These are phyloP conservation scores for Yamadazyma diddensiae DNA, from an alignment of 1,139 yeast species.

Conservation along the genomic window DNA sequence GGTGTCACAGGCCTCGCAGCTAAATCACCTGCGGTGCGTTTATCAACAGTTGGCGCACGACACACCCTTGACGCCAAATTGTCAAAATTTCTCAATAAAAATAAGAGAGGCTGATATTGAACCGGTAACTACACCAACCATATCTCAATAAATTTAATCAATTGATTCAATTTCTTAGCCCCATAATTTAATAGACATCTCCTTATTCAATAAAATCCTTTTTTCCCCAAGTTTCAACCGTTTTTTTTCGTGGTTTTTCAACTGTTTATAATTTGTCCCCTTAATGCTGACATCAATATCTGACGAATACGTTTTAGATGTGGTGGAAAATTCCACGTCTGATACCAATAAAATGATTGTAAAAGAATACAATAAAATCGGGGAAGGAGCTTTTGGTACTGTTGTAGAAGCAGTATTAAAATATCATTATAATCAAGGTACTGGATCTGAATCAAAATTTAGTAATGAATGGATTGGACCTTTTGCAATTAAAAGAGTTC, in stretches of 20 bases:
- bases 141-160: not conserved
- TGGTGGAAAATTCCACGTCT: slow-evolving; percentile 57
- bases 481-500: slow-evolving; percentile 76
- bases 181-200: too few species aligned
- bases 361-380: slow-evolving; percentile 68
- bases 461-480: slow-evolving; percentile 61
- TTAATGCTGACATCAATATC: slow-evolving; percentile 13
- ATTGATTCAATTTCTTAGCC: not conserved
- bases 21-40: too few species aligned
- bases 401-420: slow-evolving; percentile 69
- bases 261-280: too few species aligned
- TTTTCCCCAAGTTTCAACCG: not conserved
- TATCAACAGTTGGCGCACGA: slow-evolving; percentile 1
- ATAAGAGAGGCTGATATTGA: slow-evolving; percentile 2
- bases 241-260: not conserved
- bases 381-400: slow-evolving; percentile 84
- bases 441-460: not conserved
- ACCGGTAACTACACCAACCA: too few species aligned
- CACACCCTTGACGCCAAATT: slow-evolving; percentile 2
- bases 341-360: slow-evolving; percentile 60
- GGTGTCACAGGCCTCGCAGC: too few species aligned
- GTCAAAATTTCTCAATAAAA: slow-evolving; percentile 1
- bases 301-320: slow-evolving; percentile 36
- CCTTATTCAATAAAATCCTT: too few species aligned
- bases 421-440: slow-evolving; percentile 24